A percentile compares a stretch with the other conserved stretches of the same genome.
Conservation (phyloP, 176 grass and related monocot genomes). For the Thalia dealbata region DNA sequence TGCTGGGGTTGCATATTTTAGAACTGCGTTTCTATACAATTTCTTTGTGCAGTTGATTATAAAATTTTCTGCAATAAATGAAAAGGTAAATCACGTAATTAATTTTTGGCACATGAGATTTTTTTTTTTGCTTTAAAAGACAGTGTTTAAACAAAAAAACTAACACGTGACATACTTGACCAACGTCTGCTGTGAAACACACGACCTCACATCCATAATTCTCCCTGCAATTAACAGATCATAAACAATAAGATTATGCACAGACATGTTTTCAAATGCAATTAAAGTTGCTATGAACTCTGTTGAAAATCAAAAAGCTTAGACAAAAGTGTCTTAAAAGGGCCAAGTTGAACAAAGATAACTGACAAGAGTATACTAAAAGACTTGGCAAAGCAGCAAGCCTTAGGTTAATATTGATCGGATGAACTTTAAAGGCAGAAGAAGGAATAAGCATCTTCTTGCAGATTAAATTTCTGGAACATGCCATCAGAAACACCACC, state of each 20-base stretch:
- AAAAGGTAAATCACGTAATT: background rate
- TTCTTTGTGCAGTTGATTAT: background rate
- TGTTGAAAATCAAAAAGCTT: too few relatives aligned
- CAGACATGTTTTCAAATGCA: background rate
- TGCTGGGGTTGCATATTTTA: too few relatives aligned
- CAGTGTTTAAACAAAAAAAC: background rate
- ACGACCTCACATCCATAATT: constrained; percentile 98
- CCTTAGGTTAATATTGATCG: too few relatives aligned
- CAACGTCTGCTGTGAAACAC: constrained; percentile 97
- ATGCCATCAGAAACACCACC: too few relatives aligned
- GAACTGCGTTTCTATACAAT: too few relatives aligned
- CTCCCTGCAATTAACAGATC: constrained; percentile 46
- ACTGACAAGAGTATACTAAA: too few relatives aligned
- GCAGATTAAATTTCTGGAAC: background rate
- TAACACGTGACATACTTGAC: constrained; percentile 48
- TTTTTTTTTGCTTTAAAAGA: background rate
- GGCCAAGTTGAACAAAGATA: too few relatives aligned
- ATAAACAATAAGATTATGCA: background rate
- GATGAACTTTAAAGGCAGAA: too few relatives aligned
- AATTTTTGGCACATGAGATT: background rate
- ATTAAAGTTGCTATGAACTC: too few relatives aligned
- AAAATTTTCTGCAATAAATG: background rate
- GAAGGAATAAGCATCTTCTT: background rate
- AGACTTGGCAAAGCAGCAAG: too few relatives aligned
- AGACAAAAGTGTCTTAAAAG: too few relatives aligned